phyloP scores from a whole-genome alignment of 306 rosid genomes.

The Glycine tomentella region DNA sequence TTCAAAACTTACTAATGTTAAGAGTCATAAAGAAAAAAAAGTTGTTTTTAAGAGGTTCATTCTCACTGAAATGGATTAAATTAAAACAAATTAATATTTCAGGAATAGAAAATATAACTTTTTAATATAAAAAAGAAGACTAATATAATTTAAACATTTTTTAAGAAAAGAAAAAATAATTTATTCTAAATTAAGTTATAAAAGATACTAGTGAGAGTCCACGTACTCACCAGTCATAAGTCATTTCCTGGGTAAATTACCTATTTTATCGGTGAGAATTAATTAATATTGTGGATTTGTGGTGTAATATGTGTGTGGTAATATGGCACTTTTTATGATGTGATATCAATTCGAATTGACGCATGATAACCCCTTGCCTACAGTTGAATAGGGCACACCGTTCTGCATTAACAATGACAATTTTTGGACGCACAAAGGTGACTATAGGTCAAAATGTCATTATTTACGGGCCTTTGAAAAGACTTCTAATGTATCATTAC shows the following conservation, averaged over 20 bases:
- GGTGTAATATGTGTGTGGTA: background rate
- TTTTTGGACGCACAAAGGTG: background rate
- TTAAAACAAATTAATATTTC: background rate
- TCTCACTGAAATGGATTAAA: background rate
- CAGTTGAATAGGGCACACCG: background rate
- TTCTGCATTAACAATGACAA: background rate
- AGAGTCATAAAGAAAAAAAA: background rate
- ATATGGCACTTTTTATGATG: background rate
- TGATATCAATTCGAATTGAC: constrained; percentile 13
- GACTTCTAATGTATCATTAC: background rate
- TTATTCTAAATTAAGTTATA: background rate
- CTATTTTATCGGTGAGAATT: too few relatives aligned
- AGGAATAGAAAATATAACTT: background rate
- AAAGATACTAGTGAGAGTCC: background rate
- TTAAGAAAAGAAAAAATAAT: background rate
- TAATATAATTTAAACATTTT: background rate
- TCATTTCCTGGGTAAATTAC: too few relatives aligned
- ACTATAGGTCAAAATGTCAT: constrained; percentile 2
- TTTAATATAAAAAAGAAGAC: background rate
- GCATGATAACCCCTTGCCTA: background rate
- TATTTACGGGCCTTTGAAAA: background rate
- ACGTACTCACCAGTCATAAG: background rate
- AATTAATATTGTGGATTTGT: too few relatives aligned
- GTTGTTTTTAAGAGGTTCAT: too few relatives aligned
- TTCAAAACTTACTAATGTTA: background rate